phyloP scores from a whole-genome alignment of 2,329 filamentous ascomycete species.

The Chaetoscypha palmicola region DNA sequence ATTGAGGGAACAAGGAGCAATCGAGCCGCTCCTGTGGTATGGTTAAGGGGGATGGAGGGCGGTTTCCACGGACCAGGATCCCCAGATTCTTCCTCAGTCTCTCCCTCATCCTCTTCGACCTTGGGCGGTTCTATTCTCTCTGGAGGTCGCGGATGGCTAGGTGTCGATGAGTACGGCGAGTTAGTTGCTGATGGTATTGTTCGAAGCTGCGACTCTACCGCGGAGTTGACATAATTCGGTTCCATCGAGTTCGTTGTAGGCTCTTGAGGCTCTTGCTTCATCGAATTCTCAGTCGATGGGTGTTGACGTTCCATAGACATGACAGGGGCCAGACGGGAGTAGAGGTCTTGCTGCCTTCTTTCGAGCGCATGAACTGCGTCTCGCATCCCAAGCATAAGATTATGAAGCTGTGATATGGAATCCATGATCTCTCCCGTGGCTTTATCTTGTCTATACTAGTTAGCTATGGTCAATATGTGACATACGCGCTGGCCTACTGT shows the following conservation, averaged over 20 bases:
- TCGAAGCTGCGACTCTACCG: constrained; percentile 7
- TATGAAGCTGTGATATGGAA: constrained; percentile 27
- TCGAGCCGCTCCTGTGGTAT: constrained; percentile 83
- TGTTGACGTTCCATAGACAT: neutral
- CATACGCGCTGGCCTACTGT: constrained; percentile 58
- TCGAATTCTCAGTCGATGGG: neutral
- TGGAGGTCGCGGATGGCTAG: constrained; percentile 4
- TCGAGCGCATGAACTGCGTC: neutral
- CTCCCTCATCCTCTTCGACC: constrained; percentile 43
- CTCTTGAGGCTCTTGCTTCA: constrained; percentile 6
- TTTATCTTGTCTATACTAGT: constrained; percentile 42
- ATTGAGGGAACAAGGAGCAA: constrained; percentile 69
- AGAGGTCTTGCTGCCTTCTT: neutral
- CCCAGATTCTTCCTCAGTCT: constrained; percentile 38
- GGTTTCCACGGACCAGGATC: constrained; percentile 47
- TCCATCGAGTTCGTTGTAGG: neutral
- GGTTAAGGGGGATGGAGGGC: constrained; percentile 71
- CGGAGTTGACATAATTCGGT: neutral
- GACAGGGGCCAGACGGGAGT: neutral
- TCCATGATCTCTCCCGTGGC: constrained; percentile 54
- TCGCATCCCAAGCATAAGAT: constrained; percentile 7
- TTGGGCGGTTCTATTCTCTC: constrained; percentile 20
- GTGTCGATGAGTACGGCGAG: constrained; percentile 19
- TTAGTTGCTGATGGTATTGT: constrained; percentile 11
- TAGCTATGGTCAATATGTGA: constrained; percentile 11